Evolutionary conservation across 768 basidiomycete genomes (phyloP), one percentile per base, ranked within the genome.

Genomic region (Macrolepiota albuminosa): DNA sequence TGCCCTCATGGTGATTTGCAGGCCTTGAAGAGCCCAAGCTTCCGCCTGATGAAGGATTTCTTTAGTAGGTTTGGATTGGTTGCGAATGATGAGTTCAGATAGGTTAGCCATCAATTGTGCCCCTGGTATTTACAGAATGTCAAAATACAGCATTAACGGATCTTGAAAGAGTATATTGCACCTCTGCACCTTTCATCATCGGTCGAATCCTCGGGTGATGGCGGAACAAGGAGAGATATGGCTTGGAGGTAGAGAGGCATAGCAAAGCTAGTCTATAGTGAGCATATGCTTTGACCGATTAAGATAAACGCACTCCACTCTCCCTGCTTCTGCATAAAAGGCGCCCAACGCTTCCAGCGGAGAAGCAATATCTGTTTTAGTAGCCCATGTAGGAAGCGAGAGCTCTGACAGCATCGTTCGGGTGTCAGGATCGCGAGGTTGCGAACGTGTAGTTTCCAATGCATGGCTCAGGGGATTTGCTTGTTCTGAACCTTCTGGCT

Each of bases 261-360:
- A 0, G 88, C 87, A 63, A 81, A 85, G 26, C 88, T 89, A 53
- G 18, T 42, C 3, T 50, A 21, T 31, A 18, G 50, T 68, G 42
- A 67, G 48, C 8, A 56, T 49, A 21, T 31, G 18, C 16, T n/a
- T 40, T 48, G 18, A 31, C 31, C 4, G n/a, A 4, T 31, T 18
- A 56, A 29, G 40, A 55, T 16, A 31, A 36, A 73, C 81, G 60
- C 67, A 87, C 85, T 85, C 80, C n/a, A 76, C 63, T 58, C 81
- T 82, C 24, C 84, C 86, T 39, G 73, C 73, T 37, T 76, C 73
- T 4, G 81, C 80, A 62, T 89, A 88, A 55, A 84, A 84, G 4
- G 78, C 73, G 1, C 83, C 89, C 4, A 91, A 75, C 0, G 86
- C 83, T 64, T 88, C 87, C 37, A 90, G 75, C 1, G 87, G 88